phyloP scores from a whole-genome alignment of 2,329 filamentous ascomycete genomes.

The Fusarium virguliforme region DNA sequence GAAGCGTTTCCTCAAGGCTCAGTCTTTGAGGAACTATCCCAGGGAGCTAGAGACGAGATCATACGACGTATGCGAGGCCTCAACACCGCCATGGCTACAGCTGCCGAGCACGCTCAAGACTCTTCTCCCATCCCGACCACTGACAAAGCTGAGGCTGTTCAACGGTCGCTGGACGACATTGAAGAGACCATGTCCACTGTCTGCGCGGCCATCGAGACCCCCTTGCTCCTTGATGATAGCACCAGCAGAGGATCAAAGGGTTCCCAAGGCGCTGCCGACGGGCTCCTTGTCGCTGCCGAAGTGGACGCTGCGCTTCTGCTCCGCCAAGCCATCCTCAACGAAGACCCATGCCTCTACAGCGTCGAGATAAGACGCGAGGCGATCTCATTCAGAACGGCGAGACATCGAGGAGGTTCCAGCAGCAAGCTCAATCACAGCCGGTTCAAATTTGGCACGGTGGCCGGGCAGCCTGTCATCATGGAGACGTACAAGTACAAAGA shows the following conservation, averaged over 20 bases:
- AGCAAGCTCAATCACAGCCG: neutral
- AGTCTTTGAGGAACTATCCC: neutral
- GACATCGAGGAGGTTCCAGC: neutral
- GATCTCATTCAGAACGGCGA: neutral
- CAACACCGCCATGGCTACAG: neutral
- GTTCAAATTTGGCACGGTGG: neutral
- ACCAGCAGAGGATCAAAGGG: neutral
- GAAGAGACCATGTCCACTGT: neutral
- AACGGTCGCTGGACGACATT: neutral
- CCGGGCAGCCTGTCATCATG: neutral
- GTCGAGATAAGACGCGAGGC: neutral
- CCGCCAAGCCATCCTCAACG: neutral
- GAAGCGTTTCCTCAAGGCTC: neutral
- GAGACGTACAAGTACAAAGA: slow-evolving; percentile 10
- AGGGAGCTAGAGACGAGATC: neutral
- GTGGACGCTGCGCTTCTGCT: neutral
- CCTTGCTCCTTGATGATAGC: neutral
- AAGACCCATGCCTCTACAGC: neutral
- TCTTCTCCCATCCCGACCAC: neutral
- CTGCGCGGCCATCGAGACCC: neutral
- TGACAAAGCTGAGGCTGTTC: neutral
- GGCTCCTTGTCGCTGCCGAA: neutral
- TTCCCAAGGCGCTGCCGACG: neutral
- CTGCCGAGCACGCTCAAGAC: neutral
- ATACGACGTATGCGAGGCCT: neutral